These are phyloP conservation scores for Fusarium nelsonii DNA, from an alignment of 2,329 filamentous ascomycete genomes.

Conservation along the genomic window DNA sequence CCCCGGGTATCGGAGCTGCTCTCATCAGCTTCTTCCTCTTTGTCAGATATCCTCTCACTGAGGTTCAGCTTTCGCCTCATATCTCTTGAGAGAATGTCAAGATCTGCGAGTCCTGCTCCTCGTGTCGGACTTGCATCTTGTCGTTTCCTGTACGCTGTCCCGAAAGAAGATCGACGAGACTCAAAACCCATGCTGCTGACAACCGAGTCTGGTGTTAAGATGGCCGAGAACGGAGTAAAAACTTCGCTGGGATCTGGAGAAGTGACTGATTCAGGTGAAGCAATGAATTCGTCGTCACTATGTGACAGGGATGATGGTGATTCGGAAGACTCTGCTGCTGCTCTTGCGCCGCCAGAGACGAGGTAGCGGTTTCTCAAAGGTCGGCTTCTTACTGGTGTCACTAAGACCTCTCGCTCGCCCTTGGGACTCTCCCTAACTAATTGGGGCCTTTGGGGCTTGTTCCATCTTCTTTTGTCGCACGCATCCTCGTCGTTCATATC, in stretches of 20 bases:
- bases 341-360: not conserved
- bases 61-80: not conserved
- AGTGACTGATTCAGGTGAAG: conserved; percentile 14
- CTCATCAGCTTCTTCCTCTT: not conserved
- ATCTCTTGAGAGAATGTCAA: not conserved
- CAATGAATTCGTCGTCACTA: not conserved
- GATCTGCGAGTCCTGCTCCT: not conserved
- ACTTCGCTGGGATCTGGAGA: conserved; percentile 23
- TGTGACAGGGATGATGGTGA: not conserved
- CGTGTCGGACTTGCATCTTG: conserved; percentile 17
- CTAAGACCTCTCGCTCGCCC: not conserved
- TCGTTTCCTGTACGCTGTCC: not conserved
- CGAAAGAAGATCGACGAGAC: not conserved
- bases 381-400: conserved; percentile 14
- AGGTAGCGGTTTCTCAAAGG: not conserved
- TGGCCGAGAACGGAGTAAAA: conserved; percentile 12
- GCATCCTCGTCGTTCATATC: not conserved
- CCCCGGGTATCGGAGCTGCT: not conserved
- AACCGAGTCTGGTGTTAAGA: conserved; percentile 19
- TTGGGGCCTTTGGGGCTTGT: conserved; percentile 1
- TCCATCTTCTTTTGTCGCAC: not conserved
- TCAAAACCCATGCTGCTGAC: not conserved
- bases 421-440: not conserved
- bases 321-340: not conserved
- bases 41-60: not conserved